Percentiles rank a stretch among this genome's conserved stretches.
Conservation (phyloP, 257 asterid species). For the Lantana camara region DNA sequence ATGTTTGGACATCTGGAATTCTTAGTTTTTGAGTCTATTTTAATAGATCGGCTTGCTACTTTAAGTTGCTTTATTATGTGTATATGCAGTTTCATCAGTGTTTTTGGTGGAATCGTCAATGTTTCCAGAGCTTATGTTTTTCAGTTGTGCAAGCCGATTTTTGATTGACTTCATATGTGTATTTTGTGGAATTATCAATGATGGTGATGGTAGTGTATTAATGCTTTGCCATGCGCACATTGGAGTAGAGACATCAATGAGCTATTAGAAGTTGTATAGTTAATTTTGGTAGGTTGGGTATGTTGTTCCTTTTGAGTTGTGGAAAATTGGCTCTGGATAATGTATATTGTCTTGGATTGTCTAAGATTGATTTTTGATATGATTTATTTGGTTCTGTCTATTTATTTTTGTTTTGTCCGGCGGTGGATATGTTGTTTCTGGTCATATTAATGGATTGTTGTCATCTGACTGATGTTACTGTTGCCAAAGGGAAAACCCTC, state of each 20-base stretch:
- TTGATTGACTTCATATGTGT: conserved; percentile 4
- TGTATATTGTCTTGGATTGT: conserved; percentile 5
- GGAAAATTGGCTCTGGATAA: no score
- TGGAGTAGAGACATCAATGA: conserved; percentile 2
- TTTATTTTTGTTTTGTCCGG: background rate
- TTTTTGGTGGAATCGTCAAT: no score
- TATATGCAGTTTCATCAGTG: background rate
- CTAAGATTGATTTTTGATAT: conserved; percentile 16
- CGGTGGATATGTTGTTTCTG: no score
- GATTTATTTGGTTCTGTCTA: conserved; percentile 7
- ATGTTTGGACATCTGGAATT: conserved; percentile 21
- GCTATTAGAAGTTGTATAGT: background rate
- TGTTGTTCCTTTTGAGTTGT: no score
- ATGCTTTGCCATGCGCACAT: conserved; percentile 1
- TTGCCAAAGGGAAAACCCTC: background rate
- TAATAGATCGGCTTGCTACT: conserved; percentile 19
- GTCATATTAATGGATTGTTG: background rate
- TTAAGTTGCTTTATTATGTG: background rate
- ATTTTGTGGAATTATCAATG: background rate
- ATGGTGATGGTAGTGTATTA: background rate
- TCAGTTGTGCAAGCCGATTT: background rate
- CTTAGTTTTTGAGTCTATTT: background rate
- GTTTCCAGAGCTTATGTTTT: background rate
- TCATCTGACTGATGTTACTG: background rate
- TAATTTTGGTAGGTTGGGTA: background rate